phyloP scores from a whole-genome alignment of 2,329 filamentous ascomycete genomes.

The Cryphonectria japonica region DNA sequence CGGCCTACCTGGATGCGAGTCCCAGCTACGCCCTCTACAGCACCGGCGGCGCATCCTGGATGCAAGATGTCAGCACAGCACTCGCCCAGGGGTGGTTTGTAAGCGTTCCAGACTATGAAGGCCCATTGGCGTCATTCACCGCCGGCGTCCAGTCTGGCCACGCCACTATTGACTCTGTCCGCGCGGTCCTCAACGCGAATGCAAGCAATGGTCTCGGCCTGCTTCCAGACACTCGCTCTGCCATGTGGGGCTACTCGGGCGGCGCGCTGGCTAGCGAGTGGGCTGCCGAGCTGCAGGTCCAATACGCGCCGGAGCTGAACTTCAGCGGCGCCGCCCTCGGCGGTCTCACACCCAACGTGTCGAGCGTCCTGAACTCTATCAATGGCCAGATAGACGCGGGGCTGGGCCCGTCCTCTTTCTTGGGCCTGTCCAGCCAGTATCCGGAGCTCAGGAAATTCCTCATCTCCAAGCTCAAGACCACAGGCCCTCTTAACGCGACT shows the following conservation, averaged over 20 bases:
- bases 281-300: slow-evolving; percentile 55
- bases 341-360: slow-evolving; percentile 48
- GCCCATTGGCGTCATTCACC: slow-evolving; percentile 48
- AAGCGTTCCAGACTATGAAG: slow-evolving; percentile 51
- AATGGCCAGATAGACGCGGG: slow-evolving; percentile 34
- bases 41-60: slow-evolving; percentile 27
- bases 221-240: slow-evolving; percentile 38
- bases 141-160: slow-evolving; percentile 49
- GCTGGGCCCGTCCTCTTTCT: slow-evolving; percentile 17
- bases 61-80: slow-evolving; percentile 38
- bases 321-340: slow-evolving; percentile 55
- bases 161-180: slow-evolving; percentile 49
- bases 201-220: slow-evolving; percentile 30
- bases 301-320: slow-evolving; percentile 57
- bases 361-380: slow-evolving; percentile 40
- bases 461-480: slow-evolving; percentile 30
- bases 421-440: slow-evolving; percentile 42
- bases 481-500: slow-evolving; percentile 32
- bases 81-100: slow-evolving; percentile 49
- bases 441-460: slow-evolving; percentile 37
- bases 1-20: slow-evolving; percentile 42
- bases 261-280: slow-evolving; percentile 56
- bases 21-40: slow-evolving; percentile 42
- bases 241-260: slow-evolving; percentile 60
- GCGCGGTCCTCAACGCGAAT: slow-evolving; percentile 42